Evolutionary conservation across 331 rosid genomes (phyloP).

Genomic region (Malus hybrid): DNA sequence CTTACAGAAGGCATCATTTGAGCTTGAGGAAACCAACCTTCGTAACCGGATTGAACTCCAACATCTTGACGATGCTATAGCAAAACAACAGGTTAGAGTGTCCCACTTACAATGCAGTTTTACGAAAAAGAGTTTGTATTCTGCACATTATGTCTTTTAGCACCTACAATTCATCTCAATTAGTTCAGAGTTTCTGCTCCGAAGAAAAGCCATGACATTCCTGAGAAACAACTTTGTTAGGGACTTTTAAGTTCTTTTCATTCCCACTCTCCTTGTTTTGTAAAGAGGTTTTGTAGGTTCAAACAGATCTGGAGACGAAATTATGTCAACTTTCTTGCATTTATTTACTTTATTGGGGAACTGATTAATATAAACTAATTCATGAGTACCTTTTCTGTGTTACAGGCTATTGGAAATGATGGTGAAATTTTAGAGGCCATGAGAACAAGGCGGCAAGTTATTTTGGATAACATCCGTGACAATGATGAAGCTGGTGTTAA

Average conservation of each 20-base stretch:
- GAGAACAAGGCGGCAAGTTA: constrained; percentile 41
- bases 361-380: background rate
- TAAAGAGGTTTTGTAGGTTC: background rate
- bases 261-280: background rate
- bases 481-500: constrained; percentile 55
- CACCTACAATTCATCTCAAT: background rate
- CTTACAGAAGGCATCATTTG: constrained; percentile 53
- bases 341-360: background rate
- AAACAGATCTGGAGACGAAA: background rate
- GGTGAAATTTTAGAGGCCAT: constrained; percentile 38
- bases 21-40: constrained; percentile 59
- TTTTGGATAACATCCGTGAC: constrained; percentile 58
- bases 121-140: background rate
- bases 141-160: background rate
- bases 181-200: background rate
- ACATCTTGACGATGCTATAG: constrained; percentile 54
- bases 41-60: constrained; percentile 47
- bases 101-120: background rate
- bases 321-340: background rate
- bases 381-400: constrained; percentile 2
- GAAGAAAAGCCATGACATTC: background rate
- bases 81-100: constrained; percentile 39
- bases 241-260: background rate
- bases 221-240: background rate
- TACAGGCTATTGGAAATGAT: constrained; percentile 38